Conservation (phyloP, 768 basidiomycete species). For the Pholiota molesta region DNA sequence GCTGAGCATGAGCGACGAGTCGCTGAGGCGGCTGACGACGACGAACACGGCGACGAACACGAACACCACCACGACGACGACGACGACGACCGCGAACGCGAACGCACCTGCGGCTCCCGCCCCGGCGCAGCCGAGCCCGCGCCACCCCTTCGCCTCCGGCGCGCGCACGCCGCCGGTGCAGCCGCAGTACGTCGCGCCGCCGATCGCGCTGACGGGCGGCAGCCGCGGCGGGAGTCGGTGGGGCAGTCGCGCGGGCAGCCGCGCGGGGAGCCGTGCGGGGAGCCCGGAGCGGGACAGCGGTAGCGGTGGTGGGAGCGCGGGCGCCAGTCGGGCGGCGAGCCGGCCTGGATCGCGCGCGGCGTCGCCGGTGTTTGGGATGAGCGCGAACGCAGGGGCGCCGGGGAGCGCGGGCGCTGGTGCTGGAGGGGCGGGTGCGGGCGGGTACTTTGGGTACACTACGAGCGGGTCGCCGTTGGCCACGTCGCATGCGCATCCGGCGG, state of each 20-base stretch:
- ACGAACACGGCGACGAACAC: no score
- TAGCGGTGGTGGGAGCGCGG: background rate
- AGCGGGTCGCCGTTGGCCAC: background rate
- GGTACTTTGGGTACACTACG: background rate
- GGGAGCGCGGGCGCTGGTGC: no score
- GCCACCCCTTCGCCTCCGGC: constrained; percentile 3
- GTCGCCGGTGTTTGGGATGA: constrained; percentile 10
- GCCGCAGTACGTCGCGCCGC: constrained; percentile 18
- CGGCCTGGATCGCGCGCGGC: constrained; percentile 10
- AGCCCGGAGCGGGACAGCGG: constrained; percentile 21
- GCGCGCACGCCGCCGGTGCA: constrained; percentile 18
- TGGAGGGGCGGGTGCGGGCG: no score
- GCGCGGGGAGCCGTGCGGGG: constrained; percentile 18
- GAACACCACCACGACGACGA: no score
- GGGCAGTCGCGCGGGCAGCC: constrained; percentile 21
- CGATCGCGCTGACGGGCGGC: background rate
- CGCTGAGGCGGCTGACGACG: constrained; percentile 3
- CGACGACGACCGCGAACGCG: no score
- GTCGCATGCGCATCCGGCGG: constrained; percentile 1
- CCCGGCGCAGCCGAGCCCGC: background rate
- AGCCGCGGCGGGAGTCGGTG: constrained; percentile 16
- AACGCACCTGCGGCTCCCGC: no score
- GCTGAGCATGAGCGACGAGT: constrained; percentile 35
- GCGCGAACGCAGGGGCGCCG: background rate
- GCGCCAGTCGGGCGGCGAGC: background rate